Evolutionary conservation across 305 asterid genomes (phyloP), one percentile per base, ranked within the genome.

Genomic region (Fraxinus paxiana): DNA sequence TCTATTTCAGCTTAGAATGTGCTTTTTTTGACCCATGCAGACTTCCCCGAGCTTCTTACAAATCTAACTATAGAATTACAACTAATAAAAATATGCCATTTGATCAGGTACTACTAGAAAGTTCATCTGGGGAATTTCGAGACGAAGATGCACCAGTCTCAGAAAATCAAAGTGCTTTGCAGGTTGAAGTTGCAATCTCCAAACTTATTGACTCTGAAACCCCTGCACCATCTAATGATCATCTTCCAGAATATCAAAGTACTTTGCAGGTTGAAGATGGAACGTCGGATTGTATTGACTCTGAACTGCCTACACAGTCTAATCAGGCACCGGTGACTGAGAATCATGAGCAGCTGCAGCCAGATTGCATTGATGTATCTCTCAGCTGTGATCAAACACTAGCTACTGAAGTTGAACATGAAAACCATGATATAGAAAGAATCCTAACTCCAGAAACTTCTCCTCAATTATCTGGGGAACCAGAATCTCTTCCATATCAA

Each of bases 401-500:
- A 38, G 73, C 83, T 33, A 77, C 79, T 78, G 89, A 86, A 77
- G 73, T 20, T 87, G 85, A 65, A 77, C 15, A 24, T 61, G 75
- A 75, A 75, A 59, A 79, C 79, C 80, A 54, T 37, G 79, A 73
- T 79, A 80, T 13, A 72, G 83, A 84, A 80, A 54, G 83, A 78
- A 80, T 37, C 88, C 73, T 83, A 38, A 79, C 81, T 48, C 88
- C 74, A 12, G 74, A 78, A 73, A 83, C 82, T 75, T 80, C 85
- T 33, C 89, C 73, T 51, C 80, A 51, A 35, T 51, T 77, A 65
- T 73, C 34, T 83, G 90, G 80, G 34, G 75, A 83, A 35, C 70
- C 72, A 0, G 75, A 76, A 78, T 82, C 74, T 77, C 75, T 38
- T 80, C 18, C 75, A 70, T 78, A 67, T 80, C 88, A 79, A 82